Percentiles rank a stretch among this genome's conserved stretches.
Evolutionary conservation across 176 grass and related monocot species (phyloP).

Genomic region (Olyra latifolia): DNA sequence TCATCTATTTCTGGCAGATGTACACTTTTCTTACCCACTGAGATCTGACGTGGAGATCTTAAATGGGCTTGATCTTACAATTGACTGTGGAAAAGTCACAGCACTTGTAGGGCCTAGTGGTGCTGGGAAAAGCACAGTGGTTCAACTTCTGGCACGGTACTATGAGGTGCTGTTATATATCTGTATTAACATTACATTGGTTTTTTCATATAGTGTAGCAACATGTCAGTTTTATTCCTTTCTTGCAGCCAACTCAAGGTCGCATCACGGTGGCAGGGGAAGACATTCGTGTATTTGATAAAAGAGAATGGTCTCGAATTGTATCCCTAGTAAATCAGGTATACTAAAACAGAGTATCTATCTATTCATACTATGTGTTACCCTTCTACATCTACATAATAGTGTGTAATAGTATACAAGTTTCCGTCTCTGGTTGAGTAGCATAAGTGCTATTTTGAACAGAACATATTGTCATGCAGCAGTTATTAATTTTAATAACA

Average conservation of each 20-base stretch:
- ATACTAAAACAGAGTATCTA: constrained; percentile 3
- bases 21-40: constrained; percentile 93
- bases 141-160: constrained; percentile 91
- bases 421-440: constrained; percentile 15
- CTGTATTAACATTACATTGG: constrained; percentile 12
- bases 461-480: background rate
- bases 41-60: constrained; percentile 86
- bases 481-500: background rate
- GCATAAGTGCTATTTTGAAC: background rate
- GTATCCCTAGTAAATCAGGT: constrained; percentile 98
- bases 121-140: constrained; percentile 93
- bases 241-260: constrained; percentile 81
- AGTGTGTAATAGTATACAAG: background rate
- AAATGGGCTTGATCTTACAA: constrained; percentile 79
- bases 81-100: constrained; percentile 90
- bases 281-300: constrained; percentile 94
- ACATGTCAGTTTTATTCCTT: constrained; percentile 21
- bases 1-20: constrained; percentile 58
- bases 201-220: constrained; percentile 29
- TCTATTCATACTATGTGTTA: background rate
- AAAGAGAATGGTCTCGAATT: constrained; percentile 87
- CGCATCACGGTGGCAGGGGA: constrained; percentile 86
- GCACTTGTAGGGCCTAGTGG: constrained; percentile 96
- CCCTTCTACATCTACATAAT: background rate
- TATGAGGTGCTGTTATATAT: constrained; percentile 68